Base-by-base conservation (phyloP, 345 rosid genomes). In the Leavenworthia alabamica region DNA sequence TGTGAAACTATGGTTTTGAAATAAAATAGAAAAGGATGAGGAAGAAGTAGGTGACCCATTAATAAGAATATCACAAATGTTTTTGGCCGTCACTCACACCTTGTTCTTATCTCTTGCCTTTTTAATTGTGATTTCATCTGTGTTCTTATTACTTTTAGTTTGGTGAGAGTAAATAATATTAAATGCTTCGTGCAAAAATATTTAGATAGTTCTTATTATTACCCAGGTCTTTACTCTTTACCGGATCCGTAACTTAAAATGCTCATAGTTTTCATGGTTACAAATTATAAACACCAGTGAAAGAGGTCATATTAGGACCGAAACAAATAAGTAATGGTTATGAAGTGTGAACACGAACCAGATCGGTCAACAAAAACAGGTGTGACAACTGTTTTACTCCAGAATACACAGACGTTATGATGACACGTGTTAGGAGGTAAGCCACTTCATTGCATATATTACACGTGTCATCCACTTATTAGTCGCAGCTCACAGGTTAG, bases 41-140 rank as follows among this genome's bases (percentile, higher is more conserved):
- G 48, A 68, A 32, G 48, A 68, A 68, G 47, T 69, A 35, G 73
- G 62, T 61, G 67, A 69, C 55, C 72, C 33, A 69, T 69, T 52
- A 44, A 60, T 69, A 69, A 69, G 42, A 60, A 61, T 69, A 69
- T 69, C 73, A 44, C 67, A 61, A 43, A 56, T 45, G 49, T 60
- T 68, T 26, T 48, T n/a, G 12, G 59, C 59, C 62, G 46, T 47
- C 72, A 37, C 51, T 46, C 53, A 20, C 62, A 53, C 46, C 63
- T 53, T 26, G 32, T 50, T 58, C 73, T 68, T 69, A 69, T 69
- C 68, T 69, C 68, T 61, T 37, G 1, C 6, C 12, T 11, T 33
- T 7, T n/a, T 37, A n/a, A n/a, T n/a, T n/a, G n/a, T n/a, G n/a
- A n/a, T 2, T 37, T 5, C 16, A 36, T 4, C 41, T n/a, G n/a